These are phyloP conservation scores for Vinca minor DNA, from an alignment of 257 asterid genomes.

Conservation along the genomic window DNA sequence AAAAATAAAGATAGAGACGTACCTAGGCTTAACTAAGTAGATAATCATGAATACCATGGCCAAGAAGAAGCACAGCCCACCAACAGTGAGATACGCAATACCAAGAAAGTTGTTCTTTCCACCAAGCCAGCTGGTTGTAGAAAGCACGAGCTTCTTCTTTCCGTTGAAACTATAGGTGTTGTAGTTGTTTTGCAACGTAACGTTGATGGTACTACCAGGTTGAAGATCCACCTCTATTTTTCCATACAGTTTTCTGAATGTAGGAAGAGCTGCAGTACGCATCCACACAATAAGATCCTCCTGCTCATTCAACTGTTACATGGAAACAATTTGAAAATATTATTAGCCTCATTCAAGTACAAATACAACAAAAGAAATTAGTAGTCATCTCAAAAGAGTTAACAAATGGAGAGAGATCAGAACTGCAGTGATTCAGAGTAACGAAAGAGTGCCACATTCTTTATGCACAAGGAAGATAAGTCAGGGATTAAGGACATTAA, in stretches of 20 bases:
- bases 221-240: slow-evolving; percentile 62
- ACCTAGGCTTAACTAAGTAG: slow-evolving; percentile 75
- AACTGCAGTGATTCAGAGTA: not conserved
- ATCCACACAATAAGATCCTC: slow-evolving; percentile 90
- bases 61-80: slow-evolving; percentile 64
- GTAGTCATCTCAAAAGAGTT: not conserved
- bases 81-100: slow-evolving; percentile 73
- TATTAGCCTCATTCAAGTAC: slow-evolving; percentile 2
- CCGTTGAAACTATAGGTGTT: slow-evolving; percentile 84
- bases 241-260: slow-evolving; percentile 80
- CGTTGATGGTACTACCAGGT: slow-evolving; percentile 40
- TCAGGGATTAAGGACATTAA: too few relatives aligned
- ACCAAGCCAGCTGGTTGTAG: slow-evolving; percentile 89
- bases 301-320: slow-evolving; percentile 60
- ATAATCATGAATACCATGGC: slow-evolving; percentile 58
- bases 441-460: not conserved
- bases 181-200: slow-evolving; percentile 45
- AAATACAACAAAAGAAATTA: not conserved
- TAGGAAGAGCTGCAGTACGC: slow-evolving; percentile 93
- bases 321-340: slow-evolving; percentile 14
- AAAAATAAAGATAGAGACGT: not conserved
- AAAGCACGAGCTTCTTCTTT: slow-evolving; percentile 81
- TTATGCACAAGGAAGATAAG: not conserved
- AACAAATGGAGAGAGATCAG: not conserved
- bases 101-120: slow-evolving; percentile 83